Conservation (phyloP, 129 eudicot genomes). For the Ambrosia artemisiifolia region DNA sequence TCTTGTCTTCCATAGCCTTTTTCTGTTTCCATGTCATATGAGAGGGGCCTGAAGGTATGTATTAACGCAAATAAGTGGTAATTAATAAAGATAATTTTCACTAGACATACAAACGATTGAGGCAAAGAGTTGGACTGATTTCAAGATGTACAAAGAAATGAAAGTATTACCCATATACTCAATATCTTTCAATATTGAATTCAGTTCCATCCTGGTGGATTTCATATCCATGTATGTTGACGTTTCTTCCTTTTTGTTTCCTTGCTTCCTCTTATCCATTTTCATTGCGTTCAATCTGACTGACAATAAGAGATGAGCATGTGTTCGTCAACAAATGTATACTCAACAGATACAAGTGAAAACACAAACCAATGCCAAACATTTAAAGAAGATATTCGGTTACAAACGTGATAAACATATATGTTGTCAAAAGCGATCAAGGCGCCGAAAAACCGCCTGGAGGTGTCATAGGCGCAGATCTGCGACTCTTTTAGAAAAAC, state of each 20-base stretch:
- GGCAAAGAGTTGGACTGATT: not conserved
- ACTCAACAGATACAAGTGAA: not conserved
- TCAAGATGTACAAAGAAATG: not conserved
- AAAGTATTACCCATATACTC: constrained; percentile 51
- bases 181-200: constrained; percentile 61
- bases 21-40: constrained; percentile 91
- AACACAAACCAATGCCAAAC: not conserved
- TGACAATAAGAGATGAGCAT: not conserved
- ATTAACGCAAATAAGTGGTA: constrained; percentile 1
- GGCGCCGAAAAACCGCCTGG: too few species aligned
- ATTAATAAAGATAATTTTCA: not conserved
- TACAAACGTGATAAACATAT: not conserved
- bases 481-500: too few species aligned
- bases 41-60: constrained; percentile 43
- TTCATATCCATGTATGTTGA: constrained; percentile 34
- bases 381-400: not conserved
- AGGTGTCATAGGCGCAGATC: too few species aligned
- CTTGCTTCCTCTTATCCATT: constrained; percentile 49
- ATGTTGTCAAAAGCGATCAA: too few species aligned
- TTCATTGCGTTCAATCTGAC: constrained; percentile 13
- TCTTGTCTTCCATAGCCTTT: constrained; percentile 79
- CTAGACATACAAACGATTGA: not conserved
- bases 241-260: constrained; percentile 33
- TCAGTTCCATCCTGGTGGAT: constrained; percentile 44
- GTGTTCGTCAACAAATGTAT: constrained; percentile 3